A percentile compares a stretch with the other conserved stretches of the same genome.
Evolutionary conservation across 2,329 filamentous ascomycete species (phyloP).

Genomic region (Xylariomycetidae sp.): DNA sequence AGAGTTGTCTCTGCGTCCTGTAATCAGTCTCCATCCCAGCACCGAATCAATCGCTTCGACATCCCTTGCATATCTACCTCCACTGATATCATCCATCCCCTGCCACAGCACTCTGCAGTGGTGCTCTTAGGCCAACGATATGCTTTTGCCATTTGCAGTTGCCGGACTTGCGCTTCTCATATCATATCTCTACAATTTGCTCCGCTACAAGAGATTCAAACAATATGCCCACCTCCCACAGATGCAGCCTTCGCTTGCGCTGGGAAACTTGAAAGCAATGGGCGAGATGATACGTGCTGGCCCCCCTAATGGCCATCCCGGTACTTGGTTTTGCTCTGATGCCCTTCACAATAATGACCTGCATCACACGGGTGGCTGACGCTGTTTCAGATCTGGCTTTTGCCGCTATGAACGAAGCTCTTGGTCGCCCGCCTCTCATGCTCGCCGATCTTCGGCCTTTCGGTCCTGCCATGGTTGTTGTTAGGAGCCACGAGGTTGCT

Average conservation of each 20-base stretch:
- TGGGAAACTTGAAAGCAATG: constrained; percentile 9
- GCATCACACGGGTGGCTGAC: neutral
- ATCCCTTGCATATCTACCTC: too few relatives aligned
- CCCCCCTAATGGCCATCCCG: constrained; percentile 7
- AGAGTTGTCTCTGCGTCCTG: too few relatives aligned
- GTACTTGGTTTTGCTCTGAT: neutral
- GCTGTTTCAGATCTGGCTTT: constrained; percentile 9
- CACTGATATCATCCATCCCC: too few relatives aligned
- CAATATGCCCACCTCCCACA: constrained; percentile 11
- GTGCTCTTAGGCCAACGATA: too few relatives aligned
- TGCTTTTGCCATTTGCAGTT: too few relatives aligned
- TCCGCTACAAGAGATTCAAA: constrained; percentile 7
- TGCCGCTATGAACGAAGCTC: constrained; percentile 18
- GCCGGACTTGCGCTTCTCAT: too few relatives aligned
- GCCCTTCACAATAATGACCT: neutral
- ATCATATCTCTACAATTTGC: constrained; percentile 4
- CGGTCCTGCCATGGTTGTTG: constrained; percentile 24
- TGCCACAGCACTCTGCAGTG: too few relatives aligned
- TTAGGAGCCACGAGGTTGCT: constrained; percentile 29
- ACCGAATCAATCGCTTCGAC: too few relatives aligned
- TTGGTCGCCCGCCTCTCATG: constrained; percentile 28
- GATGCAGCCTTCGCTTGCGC: constrained; percentile 4
- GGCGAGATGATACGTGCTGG: constrained; percentile 3
- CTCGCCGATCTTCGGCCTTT: constrained; percentile 29
- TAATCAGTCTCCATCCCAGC: too few relatives aligned